These are phyloP conservation scores for Cercospora sp. DNA, from an alignment of 2,329 filamentous ascomycete species.

Conservation along the genomic window DNA sequence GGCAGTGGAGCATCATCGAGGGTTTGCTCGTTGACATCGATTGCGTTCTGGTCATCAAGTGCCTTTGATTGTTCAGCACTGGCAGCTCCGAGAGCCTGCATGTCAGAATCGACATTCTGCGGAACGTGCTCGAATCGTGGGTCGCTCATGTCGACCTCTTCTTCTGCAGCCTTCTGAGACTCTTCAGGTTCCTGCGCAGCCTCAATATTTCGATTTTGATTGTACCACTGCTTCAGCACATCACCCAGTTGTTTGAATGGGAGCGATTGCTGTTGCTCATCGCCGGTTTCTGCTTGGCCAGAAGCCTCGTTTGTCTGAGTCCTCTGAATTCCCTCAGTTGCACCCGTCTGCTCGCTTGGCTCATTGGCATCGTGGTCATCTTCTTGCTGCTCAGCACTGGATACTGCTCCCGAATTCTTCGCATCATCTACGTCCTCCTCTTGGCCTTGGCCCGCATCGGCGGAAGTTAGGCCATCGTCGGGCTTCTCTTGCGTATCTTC, in stretches of 20 bases:
- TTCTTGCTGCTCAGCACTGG: conserved; percentile 40
- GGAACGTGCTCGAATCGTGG: conserved; percentile 92
- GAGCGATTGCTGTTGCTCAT: conserved; percentile 48
- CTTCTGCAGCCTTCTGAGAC: conserved; percentile 51
- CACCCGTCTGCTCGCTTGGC: conserved; percentile 26
- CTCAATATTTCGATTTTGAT: conserved; percentile 80
- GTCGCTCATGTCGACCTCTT: conserved; percentile 63
- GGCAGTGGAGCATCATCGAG: conserved; percentile 37
- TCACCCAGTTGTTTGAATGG: conserved; percentile 95
- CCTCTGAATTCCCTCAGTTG: conserved; percentile 28
- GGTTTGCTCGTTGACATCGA: conserved; percentile 49
- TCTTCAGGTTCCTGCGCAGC: conserved; percentile 52
- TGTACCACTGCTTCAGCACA: conserved; percentile 88
- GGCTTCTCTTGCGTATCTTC: conserved; percentile 43
- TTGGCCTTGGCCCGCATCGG: conserved; percentile 45
- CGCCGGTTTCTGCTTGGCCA: conserved; percentile 23
- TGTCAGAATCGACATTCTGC: conserved; percentile 78
- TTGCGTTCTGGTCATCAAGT: conserved; percentile 83
- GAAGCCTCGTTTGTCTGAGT: conserved; percentile 21
- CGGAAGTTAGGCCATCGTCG: conserved; percentile 49
- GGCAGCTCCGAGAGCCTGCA: conserved; percentile 86
- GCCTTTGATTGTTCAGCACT: conserved; percentile 82
- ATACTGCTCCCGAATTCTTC: conserved; percentile 41
- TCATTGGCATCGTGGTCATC: conserved; percentile 29
- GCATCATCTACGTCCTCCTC: conserved; percentile 43